A percentile compares a stretch with the other conserved stretches of the same genome.
Conservation (phyloP, 139 green algal species). For the Pycnococcus provasolii region DNA sequence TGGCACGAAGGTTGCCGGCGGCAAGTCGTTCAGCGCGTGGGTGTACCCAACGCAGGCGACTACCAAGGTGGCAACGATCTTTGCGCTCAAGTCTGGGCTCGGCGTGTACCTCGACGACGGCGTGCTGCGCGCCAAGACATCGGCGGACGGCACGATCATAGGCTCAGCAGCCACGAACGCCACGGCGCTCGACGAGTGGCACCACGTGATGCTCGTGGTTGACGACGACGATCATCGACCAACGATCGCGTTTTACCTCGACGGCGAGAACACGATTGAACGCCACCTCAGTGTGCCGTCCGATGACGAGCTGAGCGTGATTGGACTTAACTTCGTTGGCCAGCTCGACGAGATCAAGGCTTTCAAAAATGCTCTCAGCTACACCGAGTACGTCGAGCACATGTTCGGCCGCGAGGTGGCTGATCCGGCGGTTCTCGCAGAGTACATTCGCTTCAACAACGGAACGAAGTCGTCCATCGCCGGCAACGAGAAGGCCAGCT, state of each 20-base stretch:
- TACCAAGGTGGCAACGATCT: constrained; percentile 1
- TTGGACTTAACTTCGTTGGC: constrained; percentile 13
- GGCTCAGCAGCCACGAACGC: not conserved
- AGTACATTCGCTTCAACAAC: constrained; percentile 23
- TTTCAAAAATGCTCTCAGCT: constrained; percentile 7
- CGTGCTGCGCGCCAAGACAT: no score
- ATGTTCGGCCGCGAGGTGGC: constrained; percentile 13
- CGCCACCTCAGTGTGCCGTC: no score
- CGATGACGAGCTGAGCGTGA: constrained; percentile 2
- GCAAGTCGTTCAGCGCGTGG: not conserved
- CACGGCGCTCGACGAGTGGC: constrained; percentile 18
- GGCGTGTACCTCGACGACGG: no score
- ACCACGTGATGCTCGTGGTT: constrained; percentile 14
- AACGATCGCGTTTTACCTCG: constrained; percentile 4
- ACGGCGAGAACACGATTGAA: constrained; percentile 2
- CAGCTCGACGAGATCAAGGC: constrained; percentile 24
- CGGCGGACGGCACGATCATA: no score
- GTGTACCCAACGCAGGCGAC: not conserved
- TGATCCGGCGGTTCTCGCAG: not conserved
- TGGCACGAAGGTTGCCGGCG: not conserved
- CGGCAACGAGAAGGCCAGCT: not conserved
- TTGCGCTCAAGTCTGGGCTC: not conserved
- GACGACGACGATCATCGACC: constrained; percentile 1
- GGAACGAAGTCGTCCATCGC: not conserved
- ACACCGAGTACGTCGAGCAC: not conserved